Conservation (phyloP, 2,329 filamentous ascomycete species). For the Xylariomycetidae sp. region DNA sequence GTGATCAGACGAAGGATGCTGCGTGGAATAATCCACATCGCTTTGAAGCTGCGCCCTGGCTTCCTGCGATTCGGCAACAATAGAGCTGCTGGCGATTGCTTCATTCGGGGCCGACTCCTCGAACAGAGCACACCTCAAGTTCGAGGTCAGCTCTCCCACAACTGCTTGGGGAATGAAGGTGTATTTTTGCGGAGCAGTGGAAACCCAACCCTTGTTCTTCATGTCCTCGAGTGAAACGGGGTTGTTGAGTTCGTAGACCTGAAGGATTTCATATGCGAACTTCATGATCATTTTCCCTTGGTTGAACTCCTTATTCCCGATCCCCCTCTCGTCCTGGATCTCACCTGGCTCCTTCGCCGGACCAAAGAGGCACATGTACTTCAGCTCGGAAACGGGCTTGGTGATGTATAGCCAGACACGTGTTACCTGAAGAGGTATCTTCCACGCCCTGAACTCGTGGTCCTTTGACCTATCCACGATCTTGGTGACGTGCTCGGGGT, state of each 20-base stretch:
- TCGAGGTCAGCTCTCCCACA: constrained; percentile 51
- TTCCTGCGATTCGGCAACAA: constrained; percentile 42
- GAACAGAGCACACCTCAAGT: constrained; percentile 48
- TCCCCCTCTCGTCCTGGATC: constrained; percentile 36
- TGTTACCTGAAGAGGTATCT: constrained; percentile 45
- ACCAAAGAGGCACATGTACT: constrained; percentile 53
- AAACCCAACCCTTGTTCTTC: constrained; percentile 49
- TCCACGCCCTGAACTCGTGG: constrained; percentile 51
- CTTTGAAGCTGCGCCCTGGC: constrained; percentile 44
- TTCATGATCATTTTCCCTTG: constrained; percentile 28
- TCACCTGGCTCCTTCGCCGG: constrained; percentile 40
- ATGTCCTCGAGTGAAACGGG: constrained; percentile 47
- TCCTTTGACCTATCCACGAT: constrained; percentile 46
- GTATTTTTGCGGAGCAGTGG: constrained; percentile 43
- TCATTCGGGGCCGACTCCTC: constrained; percentile 16
- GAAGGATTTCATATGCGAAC: constrained; percentile 47
- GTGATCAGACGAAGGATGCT: constrained; percentile 19
- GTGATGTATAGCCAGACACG: constrained; percentile 60
- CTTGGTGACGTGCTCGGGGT: constrained; percentile 46
- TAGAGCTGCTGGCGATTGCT: constrained; percentile 6
- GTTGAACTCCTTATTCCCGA: constrained; percentile 50
- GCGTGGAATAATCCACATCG: constrained; percentile 37
- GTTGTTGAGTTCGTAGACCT: constrained; percentile 59
- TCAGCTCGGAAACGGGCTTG: constrained; percentile 39
- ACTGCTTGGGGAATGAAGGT: constrained; percentile 50